Evolutionary conservation across 106 monocot genomes (phyloP).

Genomic region (Dendrobium catenatum): DNA sequence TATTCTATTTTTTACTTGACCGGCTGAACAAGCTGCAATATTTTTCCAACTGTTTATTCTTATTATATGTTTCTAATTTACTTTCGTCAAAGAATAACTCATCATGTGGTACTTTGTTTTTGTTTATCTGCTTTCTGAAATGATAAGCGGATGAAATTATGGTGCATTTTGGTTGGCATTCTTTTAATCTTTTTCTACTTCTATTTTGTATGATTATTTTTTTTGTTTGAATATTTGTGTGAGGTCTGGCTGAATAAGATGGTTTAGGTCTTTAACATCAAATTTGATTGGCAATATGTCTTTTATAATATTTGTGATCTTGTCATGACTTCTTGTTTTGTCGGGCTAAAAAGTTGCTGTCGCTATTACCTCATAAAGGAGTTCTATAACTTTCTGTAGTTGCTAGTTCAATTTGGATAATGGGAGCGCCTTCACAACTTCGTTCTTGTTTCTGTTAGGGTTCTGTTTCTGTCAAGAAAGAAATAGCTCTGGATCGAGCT

Average conservation of each 20-base stretch:
- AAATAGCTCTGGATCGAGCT: constrained; percentile 72
- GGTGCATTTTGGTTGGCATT: background rate
- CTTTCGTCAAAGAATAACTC: background rate
- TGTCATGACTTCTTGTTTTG: background rate
- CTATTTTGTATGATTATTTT: background rate
- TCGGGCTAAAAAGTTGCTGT: background rate
- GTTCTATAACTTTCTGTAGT: background rate
- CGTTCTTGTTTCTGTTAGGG: constrained; percentile 30
- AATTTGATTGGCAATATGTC: background rate
- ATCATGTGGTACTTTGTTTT: background rate
- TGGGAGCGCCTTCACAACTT: background rate
- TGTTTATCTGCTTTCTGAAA: background rate
- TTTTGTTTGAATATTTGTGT: background rate
- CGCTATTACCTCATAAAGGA: background rate
- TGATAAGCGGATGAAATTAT: background rate
- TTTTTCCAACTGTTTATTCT: background rate
- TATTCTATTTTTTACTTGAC: background rate
- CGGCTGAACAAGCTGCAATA: background rate
- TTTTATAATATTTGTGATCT: background rate
- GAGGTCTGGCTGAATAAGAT: background rate
- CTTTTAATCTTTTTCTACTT: background rate
- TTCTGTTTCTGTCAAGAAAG: constrained; percentile 44
- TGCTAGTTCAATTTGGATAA: background rate
- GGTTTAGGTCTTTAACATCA: background rate
- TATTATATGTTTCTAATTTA: background rate